Conservation (phyloP, 345 rosid genomes). For the Lepidium didymum region DNA sequence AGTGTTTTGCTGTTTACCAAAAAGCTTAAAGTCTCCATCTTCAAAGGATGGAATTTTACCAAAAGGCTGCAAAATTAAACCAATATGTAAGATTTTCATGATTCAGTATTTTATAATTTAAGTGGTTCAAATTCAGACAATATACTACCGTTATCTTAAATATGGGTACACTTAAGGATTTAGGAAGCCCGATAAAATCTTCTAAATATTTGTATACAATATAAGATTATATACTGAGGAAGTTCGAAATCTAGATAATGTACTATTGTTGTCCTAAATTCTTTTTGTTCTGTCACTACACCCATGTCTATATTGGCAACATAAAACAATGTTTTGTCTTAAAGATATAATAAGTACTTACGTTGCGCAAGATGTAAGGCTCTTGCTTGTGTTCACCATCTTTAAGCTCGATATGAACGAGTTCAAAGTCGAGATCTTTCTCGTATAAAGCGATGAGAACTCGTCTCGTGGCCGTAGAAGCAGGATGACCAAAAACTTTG, state of each 20-base stretch:
- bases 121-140: no score
- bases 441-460: conserved; percentile 33
- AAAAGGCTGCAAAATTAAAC: conserved; percentile 50
- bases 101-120: no score
- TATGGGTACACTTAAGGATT: no score
- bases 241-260: no score
- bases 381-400: conserved; percentile 28
- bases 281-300: no score
- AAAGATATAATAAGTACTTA: background rate
- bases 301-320: background rate
- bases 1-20: conserved; percentile 36
- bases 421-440: conserved; percentile 28
- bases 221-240: no score
- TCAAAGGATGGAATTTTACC: conserved; percentile 72
- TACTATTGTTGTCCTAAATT: no score
- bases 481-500: conserved; percentile 28
- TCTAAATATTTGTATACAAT: no score
- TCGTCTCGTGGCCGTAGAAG: conserved; percentile 31
- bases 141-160: no score
- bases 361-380: conserved; percentile 28
- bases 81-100: background rate
- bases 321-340: background rate
- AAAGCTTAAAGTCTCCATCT: conserved; percentile 63
- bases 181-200: no score
- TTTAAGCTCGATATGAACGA: conserved; percentile 23